phyloP scores from a whole-genome alignment of 495 filamentous ascomycete species.

The Lineolata rhizophorae region DNA sequence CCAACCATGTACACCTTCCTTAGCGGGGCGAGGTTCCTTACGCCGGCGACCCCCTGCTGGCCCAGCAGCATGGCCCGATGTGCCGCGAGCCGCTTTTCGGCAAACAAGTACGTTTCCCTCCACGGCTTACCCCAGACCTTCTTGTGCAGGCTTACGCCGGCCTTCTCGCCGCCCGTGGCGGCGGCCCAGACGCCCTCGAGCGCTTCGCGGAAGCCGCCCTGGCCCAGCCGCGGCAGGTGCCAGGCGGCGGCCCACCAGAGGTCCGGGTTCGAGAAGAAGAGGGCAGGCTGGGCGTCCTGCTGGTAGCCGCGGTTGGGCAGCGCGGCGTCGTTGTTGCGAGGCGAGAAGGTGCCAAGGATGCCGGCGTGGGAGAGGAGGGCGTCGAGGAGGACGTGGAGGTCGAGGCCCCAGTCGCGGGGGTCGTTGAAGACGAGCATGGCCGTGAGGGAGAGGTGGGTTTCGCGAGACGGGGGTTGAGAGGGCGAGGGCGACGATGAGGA shows the following conservation, averaged over 20 bases:
- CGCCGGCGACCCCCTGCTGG: constrained; percentile 7
- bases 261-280: constrained; percentile 85
- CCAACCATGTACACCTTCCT: constrained; percentile 85
- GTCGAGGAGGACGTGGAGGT: constrained; percentile 62
- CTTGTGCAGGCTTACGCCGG: constrained; percentile 35
- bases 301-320: constrained; percentile 57
- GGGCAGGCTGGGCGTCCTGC: constrained; percentile 50
- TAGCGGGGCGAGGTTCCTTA: constrained; percentile 22
- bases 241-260: constrained; percentile 68
- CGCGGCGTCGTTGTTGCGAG: constrained; percentile 26
- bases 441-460: not conserved
- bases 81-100: constrained; percentile 44
- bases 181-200: constrained; percentile 57
- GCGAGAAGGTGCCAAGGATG: constrained; percentile 53
- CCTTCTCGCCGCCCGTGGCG: constrained; percentile 35
- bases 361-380: constrained; percentile 54
- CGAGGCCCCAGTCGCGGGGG: constrained; percentile 84
- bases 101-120: constrained; percentile 56
- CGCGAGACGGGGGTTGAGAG: constrained; percentile 35
- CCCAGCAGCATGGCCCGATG: constrained; percentile 29
- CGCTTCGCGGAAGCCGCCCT: constrained; percentile 74
- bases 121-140: constrained; percentile 71
- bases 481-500: constrained; percentile 31
- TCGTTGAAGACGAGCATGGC: constrained; percentile 70
- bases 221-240: constrained; percentile 72